Percentiles rank a stretch among this genome's conserved stretches.
Conservation (phyloP, 495 filamentous ascomycete genomes). For the Elasticomyces elasticus region DNA sequence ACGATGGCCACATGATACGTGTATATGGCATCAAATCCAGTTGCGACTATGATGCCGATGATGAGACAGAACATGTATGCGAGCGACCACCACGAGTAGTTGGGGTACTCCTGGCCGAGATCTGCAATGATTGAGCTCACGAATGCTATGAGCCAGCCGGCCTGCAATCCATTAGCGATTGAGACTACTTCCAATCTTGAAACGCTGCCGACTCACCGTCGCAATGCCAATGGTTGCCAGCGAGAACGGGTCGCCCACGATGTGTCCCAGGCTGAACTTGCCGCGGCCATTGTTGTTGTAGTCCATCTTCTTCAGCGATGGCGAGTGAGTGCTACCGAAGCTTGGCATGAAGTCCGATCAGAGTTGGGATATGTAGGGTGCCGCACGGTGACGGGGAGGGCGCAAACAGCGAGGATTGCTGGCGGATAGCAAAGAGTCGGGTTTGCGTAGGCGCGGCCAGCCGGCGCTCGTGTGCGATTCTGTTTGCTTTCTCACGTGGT, state of each 20-base stretch:
- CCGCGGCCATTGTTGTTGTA: slow-evolving; percentile 35
- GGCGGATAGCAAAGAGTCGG: not conserved
- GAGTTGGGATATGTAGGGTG: not conserved
- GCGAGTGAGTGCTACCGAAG: slow-evolving; percentile 63
- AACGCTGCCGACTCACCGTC: slow-evolving; percentile 48
- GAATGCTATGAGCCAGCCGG: slow-evolving; percentile 91
- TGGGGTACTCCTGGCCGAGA: slow-evolving; percentile 52
- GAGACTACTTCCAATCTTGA: not conserved
- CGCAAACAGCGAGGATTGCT: not conserved
- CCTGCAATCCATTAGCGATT: slow-evolving; percentile 41
- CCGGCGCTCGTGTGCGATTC: too few species aligned
- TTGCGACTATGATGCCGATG: slow-evolving; percentile 63
- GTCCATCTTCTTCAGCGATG: slow-evolving; percentile 77
- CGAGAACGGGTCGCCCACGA: slow-evolving; percentile 92
- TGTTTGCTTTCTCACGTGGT: too few species aligned
- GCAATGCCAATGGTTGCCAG: slow-evolving; percentile 89
- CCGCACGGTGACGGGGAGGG: not conserved
- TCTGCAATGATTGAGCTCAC: slow-evolving; percentile 73
- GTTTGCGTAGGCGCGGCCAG: too few species aligned
- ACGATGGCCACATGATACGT: slow-evolving; percentile 90
- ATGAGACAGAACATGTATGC: slow-evolving; percentile 79
- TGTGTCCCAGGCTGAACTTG: slow-evolving; percentile 69
- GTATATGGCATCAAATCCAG: slow-evolving; percentile 69
- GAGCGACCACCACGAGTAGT: slow-evolving; percentile 82
- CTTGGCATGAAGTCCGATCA: slow-evolving; percentile 45